Evolutionary conservation across 129 eudicot species (phyloP), one percentile per base, ranked within the genome.

Genomic region (Gnaphalium uliginosum): DNA sequence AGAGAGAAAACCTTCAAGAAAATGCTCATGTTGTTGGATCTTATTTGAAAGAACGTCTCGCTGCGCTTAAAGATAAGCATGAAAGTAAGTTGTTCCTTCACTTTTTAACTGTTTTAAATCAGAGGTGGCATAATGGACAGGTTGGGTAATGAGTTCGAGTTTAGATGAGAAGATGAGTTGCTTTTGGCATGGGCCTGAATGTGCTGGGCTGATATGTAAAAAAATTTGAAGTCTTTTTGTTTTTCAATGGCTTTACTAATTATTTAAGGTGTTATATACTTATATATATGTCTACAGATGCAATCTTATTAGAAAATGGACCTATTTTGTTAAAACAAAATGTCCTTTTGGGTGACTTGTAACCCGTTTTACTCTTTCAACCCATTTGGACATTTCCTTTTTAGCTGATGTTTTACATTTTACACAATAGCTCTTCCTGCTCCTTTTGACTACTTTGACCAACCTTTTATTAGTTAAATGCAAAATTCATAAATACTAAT

Each of bases 1-100:
- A 88, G 57, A 88, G 61, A 82, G 93, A 88, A 73, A 88, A 88
- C 24, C 93, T 88, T 76, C 93, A 88, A 81, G 86, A 88, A 63
- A 88, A 88, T 79, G 90, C 93, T 51, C 88, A 81, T 65, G 56
- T 72, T 37, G 93, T 88, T 5, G 90, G 93, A 29, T 73, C 87
- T 26, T 81, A 88, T 57, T 68, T 88, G 62, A 88, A 85, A 81
- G 75, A 78, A 53, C 88, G 90, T 26, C 90, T 88, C 74, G 78
- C 48, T 41, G 81, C 86, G 22, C 86, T 88, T 65, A 81, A 74
- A 82, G 86, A 85, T 64, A 88, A 88, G 69, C 85, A 88, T 26
- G 86, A 81, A 50, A 78, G 89, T 88, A 83, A 78, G 77, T 22
- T 78, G n/a, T 48, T 5, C 37, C 18, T 53, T 19, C 15, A n/a